Evolutionary conservation across 2,329 filamentous ascomycete species (phyloP), one percentile per base, ranked within the genome.

Genomic region (Ophiocordyceps camponoti-floridani): DNA sequence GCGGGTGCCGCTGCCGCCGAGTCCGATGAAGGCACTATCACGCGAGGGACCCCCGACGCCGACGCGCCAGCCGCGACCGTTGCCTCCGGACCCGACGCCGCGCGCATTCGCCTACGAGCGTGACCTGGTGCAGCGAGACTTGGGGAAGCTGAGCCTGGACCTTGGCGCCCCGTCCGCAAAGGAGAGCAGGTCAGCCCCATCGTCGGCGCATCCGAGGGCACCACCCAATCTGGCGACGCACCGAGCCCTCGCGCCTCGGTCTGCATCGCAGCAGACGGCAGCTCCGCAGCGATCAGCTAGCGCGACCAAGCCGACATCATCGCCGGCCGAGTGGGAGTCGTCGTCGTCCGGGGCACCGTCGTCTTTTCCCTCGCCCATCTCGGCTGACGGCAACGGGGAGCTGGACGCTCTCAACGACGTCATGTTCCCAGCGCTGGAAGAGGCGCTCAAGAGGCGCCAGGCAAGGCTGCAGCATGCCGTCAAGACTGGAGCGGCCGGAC

Each of bases 371-470:
- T 66, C 70, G 23, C 70, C 69, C 7, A 68, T 74, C 1, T 72
- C 77, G 0, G 56, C 69, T 2, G 76, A 74, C 48, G 62, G 73
- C 23, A 74, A 76, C 46, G 77, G 74, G 12, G 83, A 93, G 47
- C 72, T 94, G 19, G 91, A 93, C 44, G 87, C 88, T 2, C 72
- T 95, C 1, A 85, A 82, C 56, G 85, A 89, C 52, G 89, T 98
- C 43, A 85, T 98, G 35, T 79, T 96, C 49, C 91, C 91, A 0
- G 89, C 91, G 2, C 72, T 98, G 2, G 87, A 94, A 61, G 84
- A 91, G 52, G 87, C 91, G 8, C 75, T 96, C 18, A 85, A 87
- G 58, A 75, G 91, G 44, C 82, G 91, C 44, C 73, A 77, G 57
- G 72, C 73, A 50, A 68, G 74, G 37, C 63, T 80, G 44, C 75